These are phyloP conservation scores for Mycothermus thermophilus DNA, from an alignment of 495 filamentous ascomycete species.

Conservation along the genomic window DNA sequence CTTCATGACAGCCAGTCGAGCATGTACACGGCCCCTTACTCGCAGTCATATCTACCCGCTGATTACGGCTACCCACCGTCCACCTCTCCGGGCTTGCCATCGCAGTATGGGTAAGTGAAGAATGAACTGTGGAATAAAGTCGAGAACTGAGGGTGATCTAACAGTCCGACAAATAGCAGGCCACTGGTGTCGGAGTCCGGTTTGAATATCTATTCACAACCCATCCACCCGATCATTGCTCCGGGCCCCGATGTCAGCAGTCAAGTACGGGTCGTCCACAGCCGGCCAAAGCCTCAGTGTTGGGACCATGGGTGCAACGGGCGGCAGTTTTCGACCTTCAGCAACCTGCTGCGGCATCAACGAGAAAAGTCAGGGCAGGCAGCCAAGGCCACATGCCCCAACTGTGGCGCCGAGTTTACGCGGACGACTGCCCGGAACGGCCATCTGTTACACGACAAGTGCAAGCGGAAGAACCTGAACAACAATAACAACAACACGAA, in stretches of 20 bases:
- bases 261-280: constrained; percentile 55
- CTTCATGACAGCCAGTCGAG: constrained; percentile 23
- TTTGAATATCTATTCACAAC: constrained; percentile 32
- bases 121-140: too few relatives aligned
- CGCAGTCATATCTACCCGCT: constrained; percentile 19
- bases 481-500: constrained; percentile 6
- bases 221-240: constrained; percentile 21
- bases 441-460: constrained; percentile 79
- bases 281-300: constrained; percentile 77
- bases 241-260: constrained; percentile 24
- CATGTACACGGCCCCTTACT: constrained; percentile 23
- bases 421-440: constrained; percentile 83
- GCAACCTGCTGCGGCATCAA: constrained; percentile 83
- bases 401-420: constrained; percentile 84
- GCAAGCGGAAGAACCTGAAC: constrained; percentile 45
- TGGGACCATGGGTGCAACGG: constrained; percentile 95
- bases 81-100: constrained; percentile 25
- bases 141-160: too few relatives aligned
- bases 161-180: constrained; percentile 10
- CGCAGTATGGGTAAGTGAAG: constrained; percentile 34
- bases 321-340: constrained; percentile 87
- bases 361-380: constrained; percentile 88
- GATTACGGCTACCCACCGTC: constrained; percentile 28
- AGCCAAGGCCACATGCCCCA: constrained; percentile 69
- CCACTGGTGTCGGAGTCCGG: constrained; percentile 25